Evolutionary conservation across 345 rosid species (phyloP).

Genomic region (Triadica sebifera): DNA sequence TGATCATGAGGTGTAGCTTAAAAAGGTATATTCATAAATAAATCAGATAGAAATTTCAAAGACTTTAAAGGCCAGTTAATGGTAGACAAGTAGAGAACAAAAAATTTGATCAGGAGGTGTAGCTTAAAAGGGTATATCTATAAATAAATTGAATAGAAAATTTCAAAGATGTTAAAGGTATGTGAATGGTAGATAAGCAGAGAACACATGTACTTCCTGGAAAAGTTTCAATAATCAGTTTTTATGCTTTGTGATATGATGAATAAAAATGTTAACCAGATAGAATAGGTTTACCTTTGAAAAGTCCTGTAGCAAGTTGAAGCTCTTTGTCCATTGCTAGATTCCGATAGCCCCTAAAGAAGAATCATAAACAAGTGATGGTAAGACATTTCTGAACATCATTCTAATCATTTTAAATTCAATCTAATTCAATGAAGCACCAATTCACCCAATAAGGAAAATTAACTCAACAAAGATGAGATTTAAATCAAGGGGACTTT

Average conservation of each 20-base stretch:
- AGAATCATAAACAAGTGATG: neutral
- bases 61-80: too few relatives aligned
- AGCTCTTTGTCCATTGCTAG: conserved; percentile 10
- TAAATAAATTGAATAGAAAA: neutral
- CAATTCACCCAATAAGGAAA: conserved; percentile 1
- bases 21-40: too few relatives aligned
- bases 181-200: too few relatives aligned
- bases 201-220: neutral
- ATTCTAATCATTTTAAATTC: neutral
- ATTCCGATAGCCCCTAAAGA: conserved; percentile 9
- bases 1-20: too few relatives aligned
- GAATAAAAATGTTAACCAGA: conserved; percentile 10
- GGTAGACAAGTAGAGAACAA: too few relatives aligned
- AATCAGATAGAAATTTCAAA: too few relatives aligned
- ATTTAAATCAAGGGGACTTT: neutral
- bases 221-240: neutral
- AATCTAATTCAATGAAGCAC: neutral
- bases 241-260: too few relatives aligned
- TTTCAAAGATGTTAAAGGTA: conserved; percentile 2
- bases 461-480: neutral
- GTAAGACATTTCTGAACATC: neutral
- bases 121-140: neutral
- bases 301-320: neutral
- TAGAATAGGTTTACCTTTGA: conserved; percentile 20
- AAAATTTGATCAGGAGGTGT: too few relatives aligned